Evolutionary conservation across 2,329 filamentous ascomycete species (phyloP).

Genomic region (Sordariomycetes sp.): DNA sequence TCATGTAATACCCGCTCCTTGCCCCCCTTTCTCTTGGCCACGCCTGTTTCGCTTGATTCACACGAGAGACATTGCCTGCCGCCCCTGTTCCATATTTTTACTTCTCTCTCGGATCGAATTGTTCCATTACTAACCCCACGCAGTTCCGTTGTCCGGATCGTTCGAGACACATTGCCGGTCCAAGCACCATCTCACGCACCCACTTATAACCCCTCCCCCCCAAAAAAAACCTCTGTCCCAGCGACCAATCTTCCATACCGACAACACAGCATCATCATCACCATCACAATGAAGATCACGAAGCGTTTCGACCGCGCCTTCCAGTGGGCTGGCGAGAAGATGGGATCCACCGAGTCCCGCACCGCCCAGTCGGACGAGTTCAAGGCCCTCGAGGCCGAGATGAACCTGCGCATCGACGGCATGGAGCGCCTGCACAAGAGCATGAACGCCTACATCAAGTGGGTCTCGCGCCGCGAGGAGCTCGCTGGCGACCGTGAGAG

Average conservation of each 20-base stretch:
- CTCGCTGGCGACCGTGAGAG: slow-evolving; percentile 76
- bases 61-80: slow-evolving; percentile 3
- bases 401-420: slow-evolving; percentile 77
- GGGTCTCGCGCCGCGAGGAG: slow-evolving; percentile 71
- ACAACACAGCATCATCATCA: neutral
- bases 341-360: slow-evolving; percentile 73
- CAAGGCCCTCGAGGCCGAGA: slow-evolving; percentile 78
- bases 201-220: too few species aligned
- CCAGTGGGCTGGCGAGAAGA: slow-evolving; percentile 96
- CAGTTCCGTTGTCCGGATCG: too few species aligned
- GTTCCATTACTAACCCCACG: too few species aligned
- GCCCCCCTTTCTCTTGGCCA: neutral
- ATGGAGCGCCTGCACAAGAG: slow-evolving; percentile 83
- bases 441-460: slow-evolving; percentile 78
- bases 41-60: slow-evolving; percentile 1
- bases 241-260: neutral
- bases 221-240: too few species aligned
- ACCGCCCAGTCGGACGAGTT: slow-evolving; percentile 84
- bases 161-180: too few species aligned
- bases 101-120: too few species aligned
- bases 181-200: too few species aligned
- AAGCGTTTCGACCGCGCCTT: slow-evolving; percentile 94
- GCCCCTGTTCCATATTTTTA: neutral
- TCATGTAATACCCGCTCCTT: neutral
- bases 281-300: slow-evolving; percentile 35